Evolutionary conservation across 768 basidiomycete genomes (phyloP).

Genomic region (Coprinopsis cinerea): DNA sequence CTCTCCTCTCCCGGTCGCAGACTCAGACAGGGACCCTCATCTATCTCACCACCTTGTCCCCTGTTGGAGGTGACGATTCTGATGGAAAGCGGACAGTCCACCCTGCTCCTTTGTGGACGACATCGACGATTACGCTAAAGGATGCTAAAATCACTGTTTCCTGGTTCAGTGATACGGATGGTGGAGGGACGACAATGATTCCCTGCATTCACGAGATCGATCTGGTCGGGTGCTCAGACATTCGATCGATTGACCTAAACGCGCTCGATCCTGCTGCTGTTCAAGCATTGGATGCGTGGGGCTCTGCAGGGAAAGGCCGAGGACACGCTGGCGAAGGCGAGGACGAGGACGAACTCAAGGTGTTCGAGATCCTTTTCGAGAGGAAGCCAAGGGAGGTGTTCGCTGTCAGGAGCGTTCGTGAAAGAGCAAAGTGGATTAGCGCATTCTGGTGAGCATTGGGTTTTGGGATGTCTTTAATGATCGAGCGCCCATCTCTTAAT

Average conservation of each 20-base stretch:
- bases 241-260: constrained; percentile 48
- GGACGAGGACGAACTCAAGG: constrained; percentile 37
- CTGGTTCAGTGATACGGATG: neutral
- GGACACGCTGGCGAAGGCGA: neutral
- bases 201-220: constrained; percentile 40
- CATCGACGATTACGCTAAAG: constrained; percentile 10
- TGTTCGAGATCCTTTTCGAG: constrained; percentile 64
- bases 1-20: constrained; percentile 5
- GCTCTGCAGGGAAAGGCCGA: neutral
- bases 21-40: constrained; percentile 6
- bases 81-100: neutral
- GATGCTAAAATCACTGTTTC: constrained; percentile 12
- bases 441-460: constrained; percentile 56
- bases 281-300: constrained; percentile 29
- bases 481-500: too few species aligned
- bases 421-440: constrained; percentile 70
- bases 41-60: neutral
- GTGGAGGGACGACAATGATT: constrained; percentile 13
- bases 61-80: neutral
- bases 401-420: constrained; percentile 52
- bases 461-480: too few species aligned
- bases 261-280: constrained; percentile 40
- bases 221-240: constrained; percentile 51
- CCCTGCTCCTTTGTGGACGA: constrained; percentile 8
- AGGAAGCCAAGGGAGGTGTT: constrained; percentile 50